Base-by-base conservation (phyloP, 306 rosid species). In the Quercus engelmannii region DNA sequence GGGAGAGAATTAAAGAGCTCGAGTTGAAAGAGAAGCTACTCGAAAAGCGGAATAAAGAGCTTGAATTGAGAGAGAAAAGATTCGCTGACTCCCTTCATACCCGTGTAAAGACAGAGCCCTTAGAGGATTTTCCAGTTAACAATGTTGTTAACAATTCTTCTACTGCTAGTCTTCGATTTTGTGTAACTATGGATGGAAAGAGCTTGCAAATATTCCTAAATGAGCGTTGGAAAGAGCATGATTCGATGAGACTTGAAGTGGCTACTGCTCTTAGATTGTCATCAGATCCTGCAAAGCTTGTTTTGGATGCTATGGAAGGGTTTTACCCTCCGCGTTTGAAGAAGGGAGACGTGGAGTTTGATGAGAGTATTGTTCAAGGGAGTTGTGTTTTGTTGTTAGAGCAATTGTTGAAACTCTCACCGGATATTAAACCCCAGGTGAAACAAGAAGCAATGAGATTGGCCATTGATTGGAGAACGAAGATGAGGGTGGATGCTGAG, bases 381-480 rank as follows among this genome's bases (percentile, higher is more conserved):
- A 80, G 83, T 28, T 84, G 87, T 59, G 74, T 76, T 77, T 23
- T 82, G 62, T 43, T 89, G 80, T 81, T 81, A 25, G 87, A 83
- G 63, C 73, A 81, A 79, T 43, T 87, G 55, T 65, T 69, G 87
- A 76, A 56, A 51, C 51, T 68, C 55, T 79, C 93, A 14, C 87
- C 88, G 1, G 46, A 83, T 17, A 85, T 85, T 71, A 56, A 61
- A 35, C 74, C 79, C 63, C 78, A 71, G 61, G 85, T 81, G 70
- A 83, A 78, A 80, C 81, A 73, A 73, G 85, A 85, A 58, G 89
- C 88, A 52, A 33, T 57, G 19, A 76, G 62, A 74, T 62, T 87
- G 71, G 91, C 89, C 0, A 70, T 31, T 65, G 73, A 72, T 41
- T 89, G 93, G 93, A 85, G 78, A 54, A 82, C 51, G 43, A 83